Evolutionary conservation across 2,329 filamentous ascomycete genomes (phyloP).

Genomic region (Pseudopyricularia javanii): DNA sequence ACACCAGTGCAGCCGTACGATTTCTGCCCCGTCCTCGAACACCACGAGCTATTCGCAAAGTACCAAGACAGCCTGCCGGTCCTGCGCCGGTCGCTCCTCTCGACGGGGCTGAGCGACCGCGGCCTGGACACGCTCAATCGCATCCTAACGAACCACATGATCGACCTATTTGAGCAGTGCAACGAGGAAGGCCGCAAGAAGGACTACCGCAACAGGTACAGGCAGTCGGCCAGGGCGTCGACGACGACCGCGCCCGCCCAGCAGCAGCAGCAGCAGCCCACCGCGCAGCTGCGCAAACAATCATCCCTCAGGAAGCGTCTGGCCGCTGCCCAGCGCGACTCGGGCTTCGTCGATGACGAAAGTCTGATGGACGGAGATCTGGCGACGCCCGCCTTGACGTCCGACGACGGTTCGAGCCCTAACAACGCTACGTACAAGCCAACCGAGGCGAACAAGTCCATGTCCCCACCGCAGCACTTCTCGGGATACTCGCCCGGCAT

Average conservation of each 20-base stretch:
- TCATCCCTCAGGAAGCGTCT: slow-evolving; percentile 1
- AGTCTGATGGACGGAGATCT: not conserved
- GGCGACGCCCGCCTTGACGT: not conserved
- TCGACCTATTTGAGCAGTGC: slow-evolving; percentile 5
- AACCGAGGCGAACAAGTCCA: not conserved
- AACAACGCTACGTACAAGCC: not conserved
- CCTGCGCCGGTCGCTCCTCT: not conserved
- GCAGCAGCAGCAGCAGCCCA: not conserved
- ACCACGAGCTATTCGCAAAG: slow-evolving; percentile 5
- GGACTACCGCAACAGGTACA: slow-evolving; percentile 4
- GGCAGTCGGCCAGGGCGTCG: not conserved
- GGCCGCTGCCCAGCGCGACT: slow-evolving; percentile 1
- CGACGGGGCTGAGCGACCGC: not conserved
- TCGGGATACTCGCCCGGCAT: not conserved
- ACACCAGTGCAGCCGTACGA: slow-evolving; percentile 4
- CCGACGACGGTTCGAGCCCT: not conserved
- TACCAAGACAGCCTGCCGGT: not conserved
- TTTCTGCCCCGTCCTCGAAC: slow-evolving; percentile 5
- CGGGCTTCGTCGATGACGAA: slow-evolving; percentile 2
- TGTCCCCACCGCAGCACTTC: not conserved
- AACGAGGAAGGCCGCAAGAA: slow-evolving; percentile 4
- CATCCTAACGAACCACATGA: slow-evolving; percentile 6
- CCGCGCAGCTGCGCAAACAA: slow-evolving; percentile 3
- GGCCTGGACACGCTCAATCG: slow-evolving; percentile 3
- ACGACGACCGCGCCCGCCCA: not conserved